Conservation (phyloP, 2,329 filamentous ascomycete genomes). For the Penicillium freii region DNA sequence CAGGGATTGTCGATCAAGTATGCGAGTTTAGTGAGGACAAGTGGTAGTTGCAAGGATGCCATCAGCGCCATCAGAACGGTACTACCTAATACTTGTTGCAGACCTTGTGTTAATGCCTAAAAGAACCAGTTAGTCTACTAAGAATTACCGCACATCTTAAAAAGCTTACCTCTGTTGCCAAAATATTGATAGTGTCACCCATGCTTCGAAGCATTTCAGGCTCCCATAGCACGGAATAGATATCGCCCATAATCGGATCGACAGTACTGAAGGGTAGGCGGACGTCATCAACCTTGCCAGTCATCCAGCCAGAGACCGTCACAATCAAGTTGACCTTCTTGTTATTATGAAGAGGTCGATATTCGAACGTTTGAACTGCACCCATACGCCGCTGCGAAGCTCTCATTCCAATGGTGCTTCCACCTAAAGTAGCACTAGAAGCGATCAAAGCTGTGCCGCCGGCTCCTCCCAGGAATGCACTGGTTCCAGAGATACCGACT, state of each 20-base stretch:
- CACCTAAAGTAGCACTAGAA: constrained; percentile 79
- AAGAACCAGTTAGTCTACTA: constrained; percentile 26
- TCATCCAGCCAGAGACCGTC: constrained; percentile 97
- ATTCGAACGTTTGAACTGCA: constrained; percentile 94
- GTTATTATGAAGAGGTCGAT: constrained; percentile 94
- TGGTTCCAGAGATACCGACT: constrained; percentile 85
- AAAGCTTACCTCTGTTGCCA: constrained; percentile 80
- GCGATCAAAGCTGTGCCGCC: constrained; percentile 94
- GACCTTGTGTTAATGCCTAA: constrained; percentile 87
- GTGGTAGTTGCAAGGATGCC: constrained; percentile 87
- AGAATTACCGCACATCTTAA: neutral
- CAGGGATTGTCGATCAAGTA: constrained; percentile 98
- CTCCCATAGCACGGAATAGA: constrained; percentile 96
- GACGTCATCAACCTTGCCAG: constrained; percentile 94
- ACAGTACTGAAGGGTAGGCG: constrained; percentile 93
- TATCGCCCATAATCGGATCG: constrained; percentile 95
- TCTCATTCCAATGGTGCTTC: constrained; percentile 78
- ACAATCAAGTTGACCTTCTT: constrained; percentile 95
- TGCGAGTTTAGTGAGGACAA: constrained; percentile 87
- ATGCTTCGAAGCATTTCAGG: constrained; percentile 97
- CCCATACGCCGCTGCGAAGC: constrained; percentile 87
- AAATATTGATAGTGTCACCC: constrained; percentile 97
- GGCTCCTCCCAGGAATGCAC: constrained; percentile 83
- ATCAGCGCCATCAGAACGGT: constrained; percentile 87
- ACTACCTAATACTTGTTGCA: constrained; percentile 90